Evolutionary conservation across 2,329 filamentous ascomycete species (phyloP).

Genomic region (Exophiala sideris): DNA sequence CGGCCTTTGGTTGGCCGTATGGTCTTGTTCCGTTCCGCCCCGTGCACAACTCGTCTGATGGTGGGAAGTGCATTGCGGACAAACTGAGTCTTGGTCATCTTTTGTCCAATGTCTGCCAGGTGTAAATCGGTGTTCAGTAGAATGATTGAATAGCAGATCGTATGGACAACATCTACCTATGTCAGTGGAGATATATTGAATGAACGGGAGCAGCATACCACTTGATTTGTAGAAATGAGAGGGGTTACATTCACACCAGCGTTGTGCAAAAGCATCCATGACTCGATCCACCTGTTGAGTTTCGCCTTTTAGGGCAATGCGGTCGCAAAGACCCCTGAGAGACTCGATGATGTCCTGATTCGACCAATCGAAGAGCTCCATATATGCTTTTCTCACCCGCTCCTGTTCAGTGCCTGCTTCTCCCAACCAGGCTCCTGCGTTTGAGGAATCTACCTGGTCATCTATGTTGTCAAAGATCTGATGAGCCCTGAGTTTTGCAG

Average conservation of each 20-base stretch:
- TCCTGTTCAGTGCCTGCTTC: constrained; percentile 57
- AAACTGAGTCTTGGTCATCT: constrained; percentile 94
- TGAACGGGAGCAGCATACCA: constrained; percentile 54
- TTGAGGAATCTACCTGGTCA: constrained; percentile 72
- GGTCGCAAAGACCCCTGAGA: constrained; percentile 75
- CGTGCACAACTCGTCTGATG: constrained; percentile 64
- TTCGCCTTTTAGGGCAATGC: constrained; percentile 80
- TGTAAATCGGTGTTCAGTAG: constrained; percentile 95
- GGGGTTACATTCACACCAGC: constrained; percentile 92
- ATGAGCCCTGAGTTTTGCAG: constrained; percentile 61
- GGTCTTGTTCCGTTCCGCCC: constrained; percentile 9
- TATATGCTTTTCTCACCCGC: constrained; percentile 69
- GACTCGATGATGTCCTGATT: constrained; percentile 75
- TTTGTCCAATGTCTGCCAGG: constrained; percentile 87
- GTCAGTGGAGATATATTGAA: background rate
- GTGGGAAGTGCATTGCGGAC: constrained; percentile 95
- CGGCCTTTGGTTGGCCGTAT: constrained; percentile 8
- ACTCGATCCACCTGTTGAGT: constrained; percentile 97
- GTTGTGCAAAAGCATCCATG: constrained; percentile 77
- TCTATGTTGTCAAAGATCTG: constrained; percentile 83
- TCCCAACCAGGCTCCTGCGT: constrained; percentile 85
- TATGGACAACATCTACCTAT: constrained; percentile 80
- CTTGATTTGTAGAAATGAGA: constrained; percentile 87
- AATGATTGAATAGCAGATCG: constrained; percentile 93
- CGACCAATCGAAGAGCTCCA: constrained; percentile 85